Evolutionary conservation across 495 filamentous ascomycete species (phyloP).

Genomic region (Oleoguttula mirabilis): DNA sequence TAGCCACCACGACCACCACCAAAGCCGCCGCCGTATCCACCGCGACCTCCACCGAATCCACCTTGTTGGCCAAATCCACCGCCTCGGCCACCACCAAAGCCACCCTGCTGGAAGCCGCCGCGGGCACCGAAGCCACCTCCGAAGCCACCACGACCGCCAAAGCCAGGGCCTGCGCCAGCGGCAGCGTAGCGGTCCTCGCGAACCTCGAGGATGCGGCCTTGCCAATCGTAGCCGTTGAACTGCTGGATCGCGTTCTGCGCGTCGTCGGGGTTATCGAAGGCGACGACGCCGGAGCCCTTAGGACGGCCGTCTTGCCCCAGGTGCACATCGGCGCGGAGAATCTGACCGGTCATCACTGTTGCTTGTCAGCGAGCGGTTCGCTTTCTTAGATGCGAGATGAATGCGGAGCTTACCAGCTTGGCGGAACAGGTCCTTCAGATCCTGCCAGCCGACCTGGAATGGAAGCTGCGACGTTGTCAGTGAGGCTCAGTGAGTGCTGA

Average conservation of each 20-base stretch:
- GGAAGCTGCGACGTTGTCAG: conserved; percentile 56
- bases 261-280: conserved; percentile 88
- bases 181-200: conserved; percentile 92
- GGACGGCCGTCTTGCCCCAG: conserved; percentile 82
- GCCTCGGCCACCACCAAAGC: conserved; percentile 32
- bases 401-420: conserved; percentile 69
- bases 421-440: conserved; percentile 96
- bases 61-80: conserved; percentile 35
- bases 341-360: conserved; percentile 53
- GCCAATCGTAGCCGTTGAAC: conserved; percentile 98
- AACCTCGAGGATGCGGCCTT: conserved; percentile 83
- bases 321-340: conserved; percentile 94
- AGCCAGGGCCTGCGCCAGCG: conserved; percentile 28
- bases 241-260: conserved; percentile 90
- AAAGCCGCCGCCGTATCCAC: conserved; percentile 25
- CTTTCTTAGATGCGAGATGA: not conserved
- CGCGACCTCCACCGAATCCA: conserved; percentile 40
- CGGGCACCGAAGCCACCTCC: conserved; percentile 41
- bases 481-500: conserved; percentile 15
- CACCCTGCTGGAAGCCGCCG: conserved; percentile 33
- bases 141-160: conserved; percentile 41
- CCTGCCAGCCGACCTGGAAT: conserved; percentile 97
- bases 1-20: conserved; percentile 35
- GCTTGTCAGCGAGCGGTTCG: conserved; percentile 7
- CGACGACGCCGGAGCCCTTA: conserved; percentile 92